Base-by-base conservation (phyloP, 108 stramenopile genomes). In the Licmophora abbreviata region DNA sequence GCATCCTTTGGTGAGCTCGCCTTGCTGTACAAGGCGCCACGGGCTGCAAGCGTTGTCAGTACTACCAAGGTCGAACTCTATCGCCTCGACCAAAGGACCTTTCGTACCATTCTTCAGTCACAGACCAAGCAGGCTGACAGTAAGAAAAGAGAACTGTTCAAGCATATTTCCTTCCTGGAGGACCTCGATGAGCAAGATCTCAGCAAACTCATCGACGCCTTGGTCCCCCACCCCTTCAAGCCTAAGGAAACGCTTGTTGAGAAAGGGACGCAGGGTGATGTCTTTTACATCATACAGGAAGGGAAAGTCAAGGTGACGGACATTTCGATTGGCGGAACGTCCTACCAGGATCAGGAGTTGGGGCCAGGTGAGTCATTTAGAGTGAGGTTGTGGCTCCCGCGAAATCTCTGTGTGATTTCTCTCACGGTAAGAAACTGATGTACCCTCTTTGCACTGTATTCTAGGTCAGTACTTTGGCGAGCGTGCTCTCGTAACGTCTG, bases 1-100 rank as follows among this genome's bases (percentile, higher is more conserved):
- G 61, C 66, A 30, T 64, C 77, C 27, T 92, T 95, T 62, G 94
- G 94, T 49, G 94, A 95, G 66, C 64, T 95, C 17, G 88, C 94
- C 8, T 64, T 95, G 26, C 61, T 95, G 59, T 95, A 95, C 71
- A 84, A 83, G 56, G 73, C 75, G 29, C 89, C 94, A 0, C 64
- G 94, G 33, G 89, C 92, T n/a, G 94, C 94, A 30, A 77, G 85
- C 23, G 81, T 84, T 46, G 60, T 81, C 47, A 10, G 17, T 11
- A 43, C 15, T 26, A 48, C 24, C 6, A 11, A 25, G 15, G 22
- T 32, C 29, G 20, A 8, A 18, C 43, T 79, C 22, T 80, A 59
- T 44, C 50, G 62, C 6, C 56, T 82, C 0, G 73, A 78, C 43
- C 81, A 76, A 45, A 61, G 51, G 12, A 74, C 77, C 5, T 86